Evolutionary conservation across 208 protist species (phyloP).

Genomic region (Acanthamoeba royreba): DNA sequence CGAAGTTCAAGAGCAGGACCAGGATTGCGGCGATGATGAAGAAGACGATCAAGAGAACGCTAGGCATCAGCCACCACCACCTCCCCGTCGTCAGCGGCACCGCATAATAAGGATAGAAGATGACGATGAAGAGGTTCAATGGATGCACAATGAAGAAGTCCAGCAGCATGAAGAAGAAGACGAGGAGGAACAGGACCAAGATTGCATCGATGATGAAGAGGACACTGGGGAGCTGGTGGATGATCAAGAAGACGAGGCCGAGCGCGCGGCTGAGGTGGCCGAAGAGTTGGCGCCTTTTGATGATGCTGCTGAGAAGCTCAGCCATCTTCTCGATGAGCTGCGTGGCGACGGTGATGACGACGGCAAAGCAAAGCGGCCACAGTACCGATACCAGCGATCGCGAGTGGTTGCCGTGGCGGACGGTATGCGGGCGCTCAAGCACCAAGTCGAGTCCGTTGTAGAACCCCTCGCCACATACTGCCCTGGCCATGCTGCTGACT

Average conservation of each 20-base stretch:
- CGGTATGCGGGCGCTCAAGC: not conserved
- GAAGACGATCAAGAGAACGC: too few species aligned
- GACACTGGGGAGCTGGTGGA: not conserved
- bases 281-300: not conserved
- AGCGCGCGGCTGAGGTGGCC: not conserved
- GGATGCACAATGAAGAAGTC: not conserved
- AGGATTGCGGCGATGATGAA: too few species aligned
- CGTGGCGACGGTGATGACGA: not conserved
- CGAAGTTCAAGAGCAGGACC: too few species aligned
- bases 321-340: not conserved
- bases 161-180: not conserved
- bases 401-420: not conserved
- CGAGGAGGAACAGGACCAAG: too few species aligned
- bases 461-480: not conserved
- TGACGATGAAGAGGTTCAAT: not conserved
- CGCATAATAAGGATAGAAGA: too few species aligned
- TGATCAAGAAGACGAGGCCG: not conserved
- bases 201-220: not conserved
- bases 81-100: too few species aligned
- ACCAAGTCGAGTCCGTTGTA: not conserved
- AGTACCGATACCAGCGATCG: not conserved
- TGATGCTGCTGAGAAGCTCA: not conserved
- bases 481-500: not conserved
- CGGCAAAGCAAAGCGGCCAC: not conserved
- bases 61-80: too few species aligned